phyloP scores from a whole-genome alignment of 2,329 filamentous ascomycete genomes.

The Alternaria rosae region DNA sequence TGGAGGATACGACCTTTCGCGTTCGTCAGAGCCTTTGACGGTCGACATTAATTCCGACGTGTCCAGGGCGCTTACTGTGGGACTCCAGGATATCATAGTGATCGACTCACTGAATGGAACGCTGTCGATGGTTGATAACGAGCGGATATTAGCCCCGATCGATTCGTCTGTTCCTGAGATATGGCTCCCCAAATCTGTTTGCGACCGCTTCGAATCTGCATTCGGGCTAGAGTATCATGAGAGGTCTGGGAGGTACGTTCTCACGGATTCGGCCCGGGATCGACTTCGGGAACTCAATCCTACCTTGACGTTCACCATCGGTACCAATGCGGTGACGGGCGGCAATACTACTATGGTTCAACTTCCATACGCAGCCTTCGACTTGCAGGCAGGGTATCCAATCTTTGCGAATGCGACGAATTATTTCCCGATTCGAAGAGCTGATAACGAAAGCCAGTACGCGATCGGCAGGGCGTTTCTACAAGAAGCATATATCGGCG shows the following conservation, averaged over 20 bases:
- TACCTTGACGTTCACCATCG: neutral
- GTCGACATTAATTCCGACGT: neutral
- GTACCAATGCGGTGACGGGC: neutral
- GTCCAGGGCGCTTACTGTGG: neutral
- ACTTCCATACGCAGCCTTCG: constrained; percentile 56
- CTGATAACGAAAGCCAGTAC: constrained; percentile 61
- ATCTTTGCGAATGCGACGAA: constrained; percentile 66
- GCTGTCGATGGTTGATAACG: neutral
- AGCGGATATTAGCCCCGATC: neutral
- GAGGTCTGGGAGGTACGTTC: neutral
- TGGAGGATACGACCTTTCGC: neutral
- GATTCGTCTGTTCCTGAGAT: neutral
- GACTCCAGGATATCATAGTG: neutral
- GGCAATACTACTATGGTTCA: constrained; percentile 33
- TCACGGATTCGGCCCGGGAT: neutral
- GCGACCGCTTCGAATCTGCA: constrained; percentile 4
- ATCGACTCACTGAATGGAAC: neutral
- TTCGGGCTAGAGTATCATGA: constrained; percentile 3
- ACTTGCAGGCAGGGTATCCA: constrained; percentile 55
- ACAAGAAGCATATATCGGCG: constrained; percentile 65
- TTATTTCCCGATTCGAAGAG: constrained; percentile 71
- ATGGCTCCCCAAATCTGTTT: neutral
- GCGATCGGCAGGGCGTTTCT: constrained; percentile 71
- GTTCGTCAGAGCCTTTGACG: neutral
- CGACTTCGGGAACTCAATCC: neutral